phyloP scores from a whole-genome alignment of 441 rosid species.

The Erodium texanum region DNA sequence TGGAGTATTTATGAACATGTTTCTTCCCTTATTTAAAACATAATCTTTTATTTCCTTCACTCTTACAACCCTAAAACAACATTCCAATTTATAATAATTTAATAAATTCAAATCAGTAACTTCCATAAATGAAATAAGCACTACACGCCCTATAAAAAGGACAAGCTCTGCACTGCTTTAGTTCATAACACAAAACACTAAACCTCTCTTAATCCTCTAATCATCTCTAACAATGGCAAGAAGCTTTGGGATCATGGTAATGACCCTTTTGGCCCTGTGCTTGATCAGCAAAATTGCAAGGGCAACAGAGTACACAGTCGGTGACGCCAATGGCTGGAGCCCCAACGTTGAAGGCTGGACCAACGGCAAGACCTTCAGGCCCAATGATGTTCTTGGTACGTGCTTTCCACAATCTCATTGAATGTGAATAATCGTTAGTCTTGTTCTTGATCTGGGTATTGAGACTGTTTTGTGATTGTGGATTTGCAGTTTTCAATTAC shows the following conservation, averaged over 20 bases:
- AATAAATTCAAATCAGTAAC: not conserved
- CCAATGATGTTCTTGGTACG: constrained; percentile 45
- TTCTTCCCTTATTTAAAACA: too few species aligned
- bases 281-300: constrained; percentile 17
- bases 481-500: constrained; percentile 43
- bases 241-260: not conserved
- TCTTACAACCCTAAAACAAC: too few species aligned
- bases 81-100: too few species aligned
- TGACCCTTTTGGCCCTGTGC: constrained; percentile 6
- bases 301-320: constrained; percentile 36
- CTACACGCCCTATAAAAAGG: not conserved
- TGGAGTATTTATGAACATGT: too few species aligned
- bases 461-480: not conserved
- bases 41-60: too few species aligned
- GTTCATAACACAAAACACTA: not conserved
- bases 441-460: too few species aligned
- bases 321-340: constrained; percentile 37
- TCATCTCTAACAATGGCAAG: not conserved
- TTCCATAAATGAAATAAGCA: not conserved
- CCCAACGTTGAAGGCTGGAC: constrained; percentile 33
- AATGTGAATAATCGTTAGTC: too few species aligned
- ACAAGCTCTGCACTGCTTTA: not conserved
- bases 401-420: not conserved
- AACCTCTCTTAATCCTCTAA: not conserved
- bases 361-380: constrained; percentile 34